phyloP scores from a whole-genome alignment of 2,329 filamentous ascomycete genomes.

The Annulohypoxylon truncatum region DNA sequence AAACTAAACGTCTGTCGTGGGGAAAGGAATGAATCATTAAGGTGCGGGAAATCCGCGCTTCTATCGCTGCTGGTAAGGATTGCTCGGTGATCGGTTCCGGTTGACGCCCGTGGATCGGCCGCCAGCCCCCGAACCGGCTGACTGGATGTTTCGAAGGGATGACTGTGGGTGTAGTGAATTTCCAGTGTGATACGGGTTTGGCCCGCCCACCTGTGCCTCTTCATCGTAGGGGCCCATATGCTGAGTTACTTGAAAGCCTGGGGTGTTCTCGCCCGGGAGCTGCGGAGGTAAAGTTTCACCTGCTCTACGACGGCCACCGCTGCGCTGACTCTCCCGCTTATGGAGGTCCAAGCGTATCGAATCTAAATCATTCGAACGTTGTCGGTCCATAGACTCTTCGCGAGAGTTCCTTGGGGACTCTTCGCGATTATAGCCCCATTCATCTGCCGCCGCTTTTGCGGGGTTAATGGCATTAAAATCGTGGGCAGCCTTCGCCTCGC shows the following conservation, averaged over 20 bases:
- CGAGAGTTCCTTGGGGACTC: conserved; percentile 48
- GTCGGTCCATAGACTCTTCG: conserved; percentile 50
- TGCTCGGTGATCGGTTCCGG: conserved; percentile 31
- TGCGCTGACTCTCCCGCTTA: conserved; percentile 47
- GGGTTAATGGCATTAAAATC: conserved; percentile 58
- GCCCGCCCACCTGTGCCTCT: conserved; percentile 48
- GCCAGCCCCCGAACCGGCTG: background rate
- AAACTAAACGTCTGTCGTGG: conserved; percentile 15
- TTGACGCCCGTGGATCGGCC: conserved; percentile 5
- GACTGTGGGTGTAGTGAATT: conserved; percentile 35
- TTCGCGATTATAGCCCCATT: conserved; percentile 54
- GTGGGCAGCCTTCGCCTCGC: conserved; percentile 59
- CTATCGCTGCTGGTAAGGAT: conserved; percentile 42
- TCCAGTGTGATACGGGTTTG: conserved; percentile 39
- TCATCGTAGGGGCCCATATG: conserved; percentile 48
- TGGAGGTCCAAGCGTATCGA: conserved; percentile 41
- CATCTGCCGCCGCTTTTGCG: conserved; percentile 50
- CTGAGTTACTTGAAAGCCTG: conserved; percentile 48
- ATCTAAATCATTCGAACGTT: conserved; percentile 55
- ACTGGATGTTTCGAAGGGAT: conserved; percentile 26
- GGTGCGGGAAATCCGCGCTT: conserved; percentile 7
- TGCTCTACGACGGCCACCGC: conserved; percentile 48
- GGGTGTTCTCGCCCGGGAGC: conserved; percentile 32
- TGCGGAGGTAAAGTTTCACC: conserved; percentile 46
- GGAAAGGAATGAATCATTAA: conserved; percentile 14